Evolutionary conservation across 2,329 filamentous ascomycete genomes (phyloP).

Genomic region (Cercospora beticola): DNA sequence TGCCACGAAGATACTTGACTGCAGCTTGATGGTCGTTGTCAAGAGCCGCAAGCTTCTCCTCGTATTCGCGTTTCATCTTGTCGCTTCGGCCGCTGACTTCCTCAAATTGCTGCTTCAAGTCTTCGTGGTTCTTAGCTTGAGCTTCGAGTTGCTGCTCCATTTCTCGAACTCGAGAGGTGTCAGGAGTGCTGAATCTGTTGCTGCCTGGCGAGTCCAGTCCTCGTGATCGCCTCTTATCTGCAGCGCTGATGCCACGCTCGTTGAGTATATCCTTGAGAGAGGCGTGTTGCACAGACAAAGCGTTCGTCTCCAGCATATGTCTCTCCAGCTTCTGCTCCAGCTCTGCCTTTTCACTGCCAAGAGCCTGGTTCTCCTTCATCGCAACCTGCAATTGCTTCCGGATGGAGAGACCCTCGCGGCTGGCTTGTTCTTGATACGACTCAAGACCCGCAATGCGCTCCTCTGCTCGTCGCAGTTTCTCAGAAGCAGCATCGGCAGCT

Average conservation of each 20-base stretch:
- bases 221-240: slow-evolving; percentile 68
- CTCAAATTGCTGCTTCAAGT: slow-evolving; percentile 75
- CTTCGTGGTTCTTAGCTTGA: slow-evolving; percentile 77
- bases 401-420: slow-evolving; percentile 85
- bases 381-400: slow-evolving; percentile 84
- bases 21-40: slow-evolving; percentile 98
- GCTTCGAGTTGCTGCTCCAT: slow-evolving; percentile 83
- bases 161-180: slow-evolving; percentile 74
- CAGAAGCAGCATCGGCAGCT: slow-evolving; percentile 80
- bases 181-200: slow-evolving; percentile 68
- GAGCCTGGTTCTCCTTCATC: slow-evolving; percentile 77
- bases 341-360: slow-evolving; percentile 77
- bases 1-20: slow-evolving; percentile 96
- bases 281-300: slow-evolving; percentile 85
- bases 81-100: slow-evolving; percentile 75
- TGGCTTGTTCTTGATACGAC: slow-evolving; percentile 95
- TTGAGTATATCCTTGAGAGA: slow-evolving; percentile 89
- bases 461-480: slow-evolving; percentile 87
- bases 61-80: slow-evolving; percentile 84
- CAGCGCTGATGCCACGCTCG: slow-evolving; percentile 82
- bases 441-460: slow-evolving; percentile 95
- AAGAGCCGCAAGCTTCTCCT: slow-evolving; percentile 88
- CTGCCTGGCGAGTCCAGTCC: slow-evolving; percentile 70
- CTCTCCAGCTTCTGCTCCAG: slow-evolving; percentile 78
- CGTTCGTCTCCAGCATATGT: slow-evolving; percentile 91